Evolutionary conservation across 1,284 basidiomycete species (phyloP), one percentile per base, ranked within the genome.

Genomic region (Pisolithus thermaeus): DNA sequence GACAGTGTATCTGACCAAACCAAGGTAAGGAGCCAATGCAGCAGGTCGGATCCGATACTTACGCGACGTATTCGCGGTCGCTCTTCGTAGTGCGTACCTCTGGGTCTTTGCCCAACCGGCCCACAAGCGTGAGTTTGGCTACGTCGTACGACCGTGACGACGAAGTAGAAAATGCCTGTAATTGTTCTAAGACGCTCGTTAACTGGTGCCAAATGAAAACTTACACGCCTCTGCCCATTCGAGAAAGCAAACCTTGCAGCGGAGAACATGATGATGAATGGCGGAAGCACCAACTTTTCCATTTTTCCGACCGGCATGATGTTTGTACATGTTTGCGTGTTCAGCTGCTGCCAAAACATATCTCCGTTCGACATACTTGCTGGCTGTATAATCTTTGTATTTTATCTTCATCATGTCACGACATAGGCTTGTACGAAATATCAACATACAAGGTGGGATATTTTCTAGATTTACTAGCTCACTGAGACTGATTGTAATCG

Each of bases 341-440:
- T 14, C 39, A 7, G 25, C 18, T 20, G 4, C 32, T 22, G 36
- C 20, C 22, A 7, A 18, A 30, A 39, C 39, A 28, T 40, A 18
- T 36, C 44, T 16, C 39, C 38, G 28, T 30, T 7, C 30, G 14
- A 23, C 12, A 28, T 36, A 43, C 39, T 30, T 14, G 18, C 30
- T 39, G 20, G 25, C 42, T 25, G 18, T 39, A 45, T 40, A 39
- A 35, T 35, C 32, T 49, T 22, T 54, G 51, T 53, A 54, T 39
- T 42, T 7, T 48, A 53, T 52, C 46, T 14, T 39, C 44, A 44
- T 49, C 44, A 91, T 91, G 90, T 94, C 92, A 9, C 76, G 92
- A 67, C 96, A 99, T 72, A 84, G 96, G 65, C 83, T 87, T 68
- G 80, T 98, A 57, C 80, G 92, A 57, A 95, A 97, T 68, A 75